Evolutionary conservation across 2,329 filamentous ascomycete genomes (phyloP), one percentile per base, ranked within the genome.

Genomic region (Hypoxylon sp.): DNA sequence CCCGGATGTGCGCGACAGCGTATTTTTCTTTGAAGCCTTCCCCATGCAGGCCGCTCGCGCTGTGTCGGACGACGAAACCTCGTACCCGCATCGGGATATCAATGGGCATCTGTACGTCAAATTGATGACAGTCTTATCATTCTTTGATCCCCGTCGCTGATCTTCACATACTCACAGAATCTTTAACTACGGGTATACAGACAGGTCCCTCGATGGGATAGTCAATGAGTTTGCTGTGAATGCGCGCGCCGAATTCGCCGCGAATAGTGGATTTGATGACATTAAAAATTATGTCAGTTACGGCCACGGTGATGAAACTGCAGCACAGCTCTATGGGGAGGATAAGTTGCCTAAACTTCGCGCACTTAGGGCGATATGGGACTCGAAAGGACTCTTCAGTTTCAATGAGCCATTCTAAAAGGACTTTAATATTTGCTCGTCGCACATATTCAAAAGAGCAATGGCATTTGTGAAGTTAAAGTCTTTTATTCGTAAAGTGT

Each of bases 321-420:
- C 41, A 4, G 28, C n/a, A 7, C 43, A 37, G 19, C 17, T 32
- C 32, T 56, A 48, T 17, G 53, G 53, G 11, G 28, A 41, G 28
- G 22, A 41, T 13, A 55, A 55, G 15, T 11, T 56, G 13, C 53
- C 53, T 3, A 47, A 20, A n/a, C 53, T 56, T 19, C 53, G 53
- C 43, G 28, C 20, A 4, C 53, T 56, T 19, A 56, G 48, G 28
- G 13, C 24, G 28, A 13, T 17, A 6, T 56, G 53, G 53, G 53
- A 56, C n/a, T n/a, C n/a, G n/a, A n/a, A n/a, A n/a, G n/a, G n/a
- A n/a, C n/a, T n/a, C n/a, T n/a, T n/a, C n/a, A n/a, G n/a, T n/a
- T n/a, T n/a, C n/a, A n/a, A n/a, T n/a, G n/a, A n/a, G n/a, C n/a
- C n/a, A n/a, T n/a, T n/a, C n/a, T n/a, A n/a, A n/a, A n/a, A n/a